Base-by-base conservation (phyloP, 371 early-diverging fungal species). In the Mortierella sp. region DNA sequence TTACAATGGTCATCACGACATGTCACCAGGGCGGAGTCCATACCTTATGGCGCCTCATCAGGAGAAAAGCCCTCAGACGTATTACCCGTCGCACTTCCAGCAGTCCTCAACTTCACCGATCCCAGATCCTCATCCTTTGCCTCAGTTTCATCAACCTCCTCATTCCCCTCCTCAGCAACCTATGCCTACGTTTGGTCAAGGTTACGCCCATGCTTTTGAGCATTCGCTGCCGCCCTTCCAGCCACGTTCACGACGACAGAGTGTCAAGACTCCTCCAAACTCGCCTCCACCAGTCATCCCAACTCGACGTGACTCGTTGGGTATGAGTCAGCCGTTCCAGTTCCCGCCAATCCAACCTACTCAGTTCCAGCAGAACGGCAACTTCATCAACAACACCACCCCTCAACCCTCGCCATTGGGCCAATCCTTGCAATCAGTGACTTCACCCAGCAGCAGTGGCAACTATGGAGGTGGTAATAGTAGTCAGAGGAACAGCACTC, bases 271-370 rank as follows among this genome's bases (percentile, higher is more conserved):
- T 18, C 80, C 84, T 12, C 75, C 72, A 7, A 43, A 70, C 10
- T 80, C 80, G 32, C 73, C 78, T 27, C 74, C 75, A 16, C 79
- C 83, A 2, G 54, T 75, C 24, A 83, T 83, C 68, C 80, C 84
- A 3, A 41, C 75, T 1, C 51, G 80, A 44, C 51, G 76, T 16
- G 84, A 83, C 35, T 83, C 84, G 2, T 58, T 83, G 44, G 80
- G 70, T 4, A 54, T 71, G 10, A 70, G 41, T n/a, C 35, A 55
- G 32, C 80, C 84, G 1, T 58, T 71, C 55, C 73, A 60, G 41
- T 56, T 63, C 56, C 71, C 71, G 3, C 63, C 58, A 3, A 35
- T 44, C 11, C 75, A 38, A 21, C 43, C n/a, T 8, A 0, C 27
- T 16, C 68, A 63, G 5, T 29, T 49, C n/a, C 68, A 73, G 10